Evolutionary conservation across 208 protist species (phyloP), one percentile per base, ranked within the genome.

Genomic region (Willaertia magna): DNA sequence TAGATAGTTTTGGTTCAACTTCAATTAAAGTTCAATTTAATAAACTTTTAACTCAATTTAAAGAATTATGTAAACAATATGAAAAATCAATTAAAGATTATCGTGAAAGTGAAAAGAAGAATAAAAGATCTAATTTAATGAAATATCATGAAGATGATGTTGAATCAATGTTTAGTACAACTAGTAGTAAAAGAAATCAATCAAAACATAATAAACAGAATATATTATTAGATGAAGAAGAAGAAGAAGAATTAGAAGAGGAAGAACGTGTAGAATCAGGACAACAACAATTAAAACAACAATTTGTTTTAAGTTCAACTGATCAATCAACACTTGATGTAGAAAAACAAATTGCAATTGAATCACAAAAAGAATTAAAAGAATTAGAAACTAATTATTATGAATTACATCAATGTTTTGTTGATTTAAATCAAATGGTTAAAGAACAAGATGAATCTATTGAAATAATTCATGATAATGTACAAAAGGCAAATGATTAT

Each of bases 321-420:
- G 74, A 78, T 26, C 42, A 78, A 46, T 11, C 9, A 40, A 78
- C 74, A 16, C 18, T 78, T 1, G 40, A 78, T n/a, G 74, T 78
- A 1, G 74, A 78, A 39, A 78, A 78, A 46, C 30, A 78, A 46
- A 78, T 78, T 44, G 74, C 74, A 1, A 26, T 47, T 16, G 74
- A 78, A 46, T 44, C 74, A 2, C 22, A 78, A 44, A 14, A n/a
- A 46, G 74, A 42, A 42, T 40, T 78, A n/a, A 78, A 43, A 78
- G 74, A 78, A 16, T 78, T 78, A n/a, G 74, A 78, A 46, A 78
- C 74, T 46, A 46, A 46, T n/a, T 78, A 78, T 43, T 47, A 78
- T 44, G 74, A 78, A n/a, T 78, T 78, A n/a, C 74, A 78, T 78
- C 74, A 46, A n/a, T 78, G 30, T 16, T 47, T 78, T 40, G 42